Evolutionary conservation across 805 yeast species (phyloP), one percentile per base, ranked within the genome.

Genomic region (Candida jianshihensis): DNA sequence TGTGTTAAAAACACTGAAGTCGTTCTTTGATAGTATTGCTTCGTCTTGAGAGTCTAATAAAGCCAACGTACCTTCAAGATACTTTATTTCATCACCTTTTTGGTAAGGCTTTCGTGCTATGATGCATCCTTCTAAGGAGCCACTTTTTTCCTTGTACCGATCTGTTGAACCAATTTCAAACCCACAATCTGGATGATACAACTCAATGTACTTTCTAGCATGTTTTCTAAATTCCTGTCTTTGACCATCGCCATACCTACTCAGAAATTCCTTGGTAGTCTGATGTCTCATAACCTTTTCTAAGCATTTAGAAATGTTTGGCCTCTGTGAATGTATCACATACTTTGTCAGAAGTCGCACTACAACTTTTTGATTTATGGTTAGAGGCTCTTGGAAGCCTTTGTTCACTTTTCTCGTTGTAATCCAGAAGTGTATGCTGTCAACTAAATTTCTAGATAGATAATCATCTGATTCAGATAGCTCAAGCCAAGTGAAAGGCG

Each of bases 121-220:
- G 4, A 68, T 60, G 36, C 70, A 62, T 0, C 70, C 59, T 27
- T 56, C 59, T 12, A 38, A 21, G 3, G 28, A 33, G 8, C 38
- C 38, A 10, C 49, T 39, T 21, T 33, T 41, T 6, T 30, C 13
- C 20, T 46, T 41, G 41, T 66, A 70, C 6, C 73, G 49, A 33
- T 64, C 70, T 6, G 73, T 67, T 3, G 68, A 60, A 35, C 61
- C 56, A 14, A 70, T 43, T 32, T 63, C 69, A 45, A 66, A 69
- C 8, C 64, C 65, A 35, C 68, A 62, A 11, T 59, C 60, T 6
- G 58, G 57, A 1, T 40, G 36, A 40, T 55, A 69, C 16, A 66
- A 41, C 22, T 49, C 48, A 17, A 68, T 35, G 39, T 70, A 70
- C 25, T 63, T 52, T 21, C 44, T 44, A 1, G 60, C 48, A 34